These are phyloP conservation scores for Comarum palustre DNA, from an alignment of 306 rosid species.

Conservation along the genomic window DNA sequence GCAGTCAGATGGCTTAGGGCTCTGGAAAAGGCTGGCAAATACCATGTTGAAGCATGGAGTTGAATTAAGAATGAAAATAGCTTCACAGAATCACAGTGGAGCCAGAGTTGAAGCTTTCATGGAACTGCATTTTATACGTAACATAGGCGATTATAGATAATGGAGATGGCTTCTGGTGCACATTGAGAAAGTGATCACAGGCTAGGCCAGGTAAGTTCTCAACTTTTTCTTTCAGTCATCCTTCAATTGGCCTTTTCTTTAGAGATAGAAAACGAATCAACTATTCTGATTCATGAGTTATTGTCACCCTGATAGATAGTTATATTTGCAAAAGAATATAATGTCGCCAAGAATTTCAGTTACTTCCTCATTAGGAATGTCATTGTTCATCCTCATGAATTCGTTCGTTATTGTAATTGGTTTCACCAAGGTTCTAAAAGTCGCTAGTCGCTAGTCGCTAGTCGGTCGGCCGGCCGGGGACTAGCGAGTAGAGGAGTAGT, in stretches of 20 bases:
- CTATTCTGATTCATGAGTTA: slow-evolving; percentile 2
- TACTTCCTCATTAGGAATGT: not conserved
- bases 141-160: not conserved
- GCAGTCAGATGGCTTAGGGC: slow-evolving; percentile 70
- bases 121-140: not conserved
- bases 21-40: slow-evolving; percentile 67
- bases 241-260: no score
- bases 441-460: no score
- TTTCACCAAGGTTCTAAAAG: no score
- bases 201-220: not conserved
- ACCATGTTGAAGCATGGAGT: slow-evolving; percentile 85
- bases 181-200: not conserved
- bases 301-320: not conserved
- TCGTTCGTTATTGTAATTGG: no score
- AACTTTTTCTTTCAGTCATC: no score
- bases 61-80: slow-evolving; percentile 13
- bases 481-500: no score
- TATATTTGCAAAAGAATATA: not conserved
- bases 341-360: not conserved
- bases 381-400: no score
- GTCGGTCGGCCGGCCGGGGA: no score
- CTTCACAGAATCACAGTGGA: no score
- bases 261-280: not conserved
- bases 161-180: not conserved
- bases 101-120: not conserved